These are phyloP conservation scores for Paxillus ammoniavirescens DNA, from an alignment of 768 basidiomycete genomes.

Conservation along the genomic window DNA sequence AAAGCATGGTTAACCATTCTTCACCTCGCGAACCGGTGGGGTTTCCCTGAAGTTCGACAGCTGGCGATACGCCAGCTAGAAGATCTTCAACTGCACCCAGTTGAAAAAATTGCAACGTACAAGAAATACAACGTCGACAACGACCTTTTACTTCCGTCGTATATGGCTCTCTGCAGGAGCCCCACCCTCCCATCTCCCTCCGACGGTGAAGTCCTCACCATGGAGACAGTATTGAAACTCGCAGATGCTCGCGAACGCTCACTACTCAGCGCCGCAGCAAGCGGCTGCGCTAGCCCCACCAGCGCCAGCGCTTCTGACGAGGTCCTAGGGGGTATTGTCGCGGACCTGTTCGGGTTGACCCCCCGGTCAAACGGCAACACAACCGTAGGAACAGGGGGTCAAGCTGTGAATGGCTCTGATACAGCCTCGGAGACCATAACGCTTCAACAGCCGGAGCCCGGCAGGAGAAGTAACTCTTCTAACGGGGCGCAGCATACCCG, in stretches of 20 bases:
- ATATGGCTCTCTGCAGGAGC: conserved; percentile 50
- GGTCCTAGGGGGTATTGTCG: conserved; percentile 27
- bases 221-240: conserved; percentile 53
- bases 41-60: conserved; percentile 47
- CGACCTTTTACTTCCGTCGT: conserved; percentile 49
- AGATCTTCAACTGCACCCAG: conserved; percentile 41
- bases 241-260: conserved; percentile 51
- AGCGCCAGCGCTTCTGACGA: conserved; percentile 26
- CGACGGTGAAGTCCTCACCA: conserved; percentile 57
- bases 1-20: conserved; percentile 58
- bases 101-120: conserved; percentile 58
- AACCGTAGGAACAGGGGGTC: conserved; percentile 3
- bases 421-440: background rate
- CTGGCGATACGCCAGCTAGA: conserved; percentile 59
- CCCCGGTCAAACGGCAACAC: background rate
- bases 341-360: conserved; percentile 31
- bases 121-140: conserved; percentile 50
- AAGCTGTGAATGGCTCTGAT: conserved; percentile 1
- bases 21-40: conserved; percentile 52
- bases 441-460: background rate
- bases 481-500: background rate
- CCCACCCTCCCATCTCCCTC: conserved; percentile 47
- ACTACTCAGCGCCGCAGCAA: conserved; percentile 33
- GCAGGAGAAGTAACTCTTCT: background rate
- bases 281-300: conserved; percentile 27